Evolutionary conservation across 768 basidiomycete species (phyloP), one percentile per base, ranked within the genome.

Genomic region (Boletus rubroflammeus): DNA sequence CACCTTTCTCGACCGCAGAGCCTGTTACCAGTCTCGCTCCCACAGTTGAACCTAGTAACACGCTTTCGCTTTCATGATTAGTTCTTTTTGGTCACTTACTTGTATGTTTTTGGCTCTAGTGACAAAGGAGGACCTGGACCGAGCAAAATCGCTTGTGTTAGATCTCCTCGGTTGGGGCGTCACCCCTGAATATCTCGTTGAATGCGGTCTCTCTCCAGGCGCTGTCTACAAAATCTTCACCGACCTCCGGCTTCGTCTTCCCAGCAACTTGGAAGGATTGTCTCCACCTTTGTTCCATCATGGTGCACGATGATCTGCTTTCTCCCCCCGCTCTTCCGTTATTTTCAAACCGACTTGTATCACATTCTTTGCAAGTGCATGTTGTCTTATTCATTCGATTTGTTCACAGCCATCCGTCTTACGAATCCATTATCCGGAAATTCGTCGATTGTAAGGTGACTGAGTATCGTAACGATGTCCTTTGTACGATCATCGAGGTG

Each of bases 111-210:
- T 28, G 5, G 7, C 36, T 14, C 2, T 47, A 80, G 78, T 80
- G 63, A 71, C 77, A 13, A 63, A 63, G 40, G 70, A 72, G 36
- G 73, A 79, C 19, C 67, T 79, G 44, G 71, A 77, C 28, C 67
- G 62, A 17, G 78, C 78, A 43, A 79, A 79, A 56, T 64, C 65
- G 15, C 66, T 80, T 31, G 76, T 82, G n/a, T 73, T 81, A 28
- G 81, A 81, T 61, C 70, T 82, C n/a, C 69, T 82, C 7, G 78
- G 81, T 13, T 81, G 79, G 79, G 79, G 79, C 23, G 79, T 81
- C 25, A 62, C 70, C 6, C 75, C 78, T 1, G 77, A 81, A 64
- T 77, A 79, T 59, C 71, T 81, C 7, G 61, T 80, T 43, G 71
- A 75, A 15, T 71, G 61, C 19, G 79, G 79, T 6, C 67, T 82